Conservation (phyloP, 139 green algal species). For the Yamagishiella unicocca region DNA sequence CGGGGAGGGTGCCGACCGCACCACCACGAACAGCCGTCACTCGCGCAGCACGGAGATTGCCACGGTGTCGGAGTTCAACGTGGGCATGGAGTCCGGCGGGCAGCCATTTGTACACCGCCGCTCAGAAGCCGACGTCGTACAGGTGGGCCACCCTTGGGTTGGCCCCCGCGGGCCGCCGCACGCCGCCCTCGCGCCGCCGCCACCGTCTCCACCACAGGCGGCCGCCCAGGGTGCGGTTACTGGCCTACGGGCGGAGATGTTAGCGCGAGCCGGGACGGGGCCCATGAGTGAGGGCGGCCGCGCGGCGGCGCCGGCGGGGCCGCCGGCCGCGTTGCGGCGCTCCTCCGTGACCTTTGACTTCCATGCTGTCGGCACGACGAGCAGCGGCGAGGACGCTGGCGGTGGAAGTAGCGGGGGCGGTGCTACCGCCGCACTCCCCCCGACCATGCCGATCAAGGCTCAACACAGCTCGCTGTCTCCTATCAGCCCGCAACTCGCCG, state of each 20-base stretch:
- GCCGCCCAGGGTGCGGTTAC: neutral
- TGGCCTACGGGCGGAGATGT: neutral
- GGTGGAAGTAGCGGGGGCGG: too few species aligned
- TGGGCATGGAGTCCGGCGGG: constrained; percentile 1
- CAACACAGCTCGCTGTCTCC: too few species aligned
- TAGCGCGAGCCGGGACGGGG: neutral
- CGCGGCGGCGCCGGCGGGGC: neutral
- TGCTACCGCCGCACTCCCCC: too few species aligned
- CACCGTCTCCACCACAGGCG: neutral
- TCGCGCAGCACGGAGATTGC: constrained; percentile 10
- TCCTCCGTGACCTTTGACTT: constrained; percentile 14
- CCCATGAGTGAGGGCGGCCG: constrained; percentile 1
- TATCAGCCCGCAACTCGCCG: too few species aligned
- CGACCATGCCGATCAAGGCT: too few species aligned
- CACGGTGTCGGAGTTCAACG: constrained; percentile 29
- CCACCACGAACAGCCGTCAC: constrained; percentile 14
- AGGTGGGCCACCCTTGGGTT: neutral
- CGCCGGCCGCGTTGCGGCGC: neutral
- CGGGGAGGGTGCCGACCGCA: neutral
- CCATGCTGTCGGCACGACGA: neutral
- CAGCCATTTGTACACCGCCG: neutral
- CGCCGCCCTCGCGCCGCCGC: neutral
- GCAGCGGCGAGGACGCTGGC: constrained; percentile 5
- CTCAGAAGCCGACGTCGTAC: neutral
- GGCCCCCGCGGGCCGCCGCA: neutral